These are phyloP conservation scores for Aspergillus pseudoglaucus DNA, from an alignment of 2,329 filamentous ascomycete species.

Conservation along the genomic window DNA sequence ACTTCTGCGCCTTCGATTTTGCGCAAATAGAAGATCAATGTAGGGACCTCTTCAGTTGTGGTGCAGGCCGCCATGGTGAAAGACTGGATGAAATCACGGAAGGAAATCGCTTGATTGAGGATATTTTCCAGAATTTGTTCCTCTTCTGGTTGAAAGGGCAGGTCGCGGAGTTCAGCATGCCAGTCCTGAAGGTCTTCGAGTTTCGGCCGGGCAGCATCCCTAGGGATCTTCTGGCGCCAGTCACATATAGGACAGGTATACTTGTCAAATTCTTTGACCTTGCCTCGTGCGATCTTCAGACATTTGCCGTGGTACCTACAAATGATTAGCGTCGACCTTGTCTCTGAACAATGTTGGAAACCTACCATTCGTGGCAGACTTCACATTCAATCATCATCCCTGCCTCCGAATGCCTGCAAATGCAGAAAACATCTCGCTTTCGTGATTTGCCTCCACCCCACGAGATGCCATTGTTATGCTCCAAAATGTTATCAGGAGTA, in stretches of 20 bases:
- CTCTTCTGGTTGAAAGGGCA: constrained; percentile 95
- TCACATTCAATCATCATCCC: constrained; percentile 99
- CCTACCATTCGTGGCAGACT: constrained; percentile 92
- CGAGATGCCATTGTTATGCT: constrained; percentile 22
- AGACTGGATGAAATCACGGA: constrained; percentile 71
- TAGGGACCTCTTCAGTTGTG: constrained; percentile 78
- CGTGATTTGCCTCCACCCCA: constrained; percentile 46
- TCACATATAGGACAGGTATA: constrained; percentile 98
- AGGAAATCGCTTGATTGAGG: constrained; percentile 74
- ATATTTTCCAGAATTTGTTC: constrained; percentile 81
- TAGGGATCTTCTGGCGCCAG: constrained; percentile 92
- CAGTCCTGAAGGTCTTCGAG: constrained; percentile 80
- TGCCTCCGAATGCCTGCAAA: constrained; percentile 85
- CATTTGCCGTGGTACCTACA: constrained; percentile 93
- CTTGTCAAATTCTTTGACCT: constrained; percentile 97
- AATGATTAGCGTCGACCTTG: constrained; percentile 19
- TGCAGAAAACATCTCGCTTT: constrained; percentile 85
- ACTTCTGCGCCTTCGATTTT: constrained; percentile 98
- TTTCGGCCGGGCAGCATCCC: constrained; percentile 91
- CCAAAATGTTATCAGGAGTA: constrained; percentile 54
- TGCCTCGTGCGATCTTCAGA: constrained; percentile 92
- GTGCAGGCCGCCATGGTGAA: constrained; percentile 77
- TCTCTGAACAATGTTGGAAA: constrained; percentile 10
- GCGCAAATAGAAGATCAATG: constrained; percentile 87
- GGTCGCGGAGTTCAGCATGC: constrained; percentile 69